Base-by-base conservation (phyloP, 345 rosid genomes). In the Acer saccharum region DNA sequence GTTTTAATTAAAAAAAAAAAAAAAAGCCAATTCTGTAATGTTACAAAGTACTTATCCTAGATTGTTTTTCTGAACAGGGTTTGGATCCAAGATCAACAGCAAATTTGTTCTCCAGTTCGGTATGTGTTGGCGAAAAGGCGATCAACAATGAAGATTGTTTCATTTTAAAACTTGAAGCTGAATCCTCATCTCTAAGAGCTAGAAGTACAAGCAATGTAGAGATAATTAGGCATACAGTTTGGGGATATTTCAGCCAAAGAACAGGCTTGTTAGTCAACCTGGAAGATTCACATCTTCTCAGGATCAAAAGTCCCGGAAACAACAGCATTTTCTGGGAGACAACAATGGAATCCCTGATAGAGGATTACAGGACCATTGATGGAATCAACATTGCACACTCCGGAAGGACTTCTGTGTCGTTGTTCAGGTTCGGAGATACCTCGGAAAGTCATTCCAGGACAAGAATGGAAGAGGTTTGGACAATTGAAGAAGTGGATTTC, bases 211-310 rank as follows among this genome's bases (percentile, higher is more conserved):
- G 84, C 86, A 90, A 84, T 29, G 89, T 90, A 16, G 95, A 94
- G 78, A 92, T 94, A 73, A 88, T 92, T 35, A 69, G 92, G 58
- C 98, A 92, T 92, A 89, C 97, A 0, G 77, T 96, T 1, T 91
- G 94, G 98, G 99, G 99, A 14, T 88, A 88, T 81, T 96, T 96
- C 80, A 91, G 98, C 84, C 99, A 96, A 61, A 89, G 87, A 86
- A 94, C 97, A 25, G 99, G 99, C 39, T 88, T 96, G 50, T 20
- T 96, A 0, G 84, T 89, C 73, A 95, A 87, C 16, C 80, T 96
- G 2, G 93, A 96, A 69, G 99, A 96, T 77, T 89, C 93, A 39
- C 97, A 96, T 65, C 89, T 94, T 11, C 86, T 96, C 9, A 78
- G 92, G 74, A 91, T 96, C 77, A 88, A 87, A 83, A 68, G 93